phyloP scores from a whole-genome alignment of 306 rosid species.

The Ceratonia siliqua region DNA sequence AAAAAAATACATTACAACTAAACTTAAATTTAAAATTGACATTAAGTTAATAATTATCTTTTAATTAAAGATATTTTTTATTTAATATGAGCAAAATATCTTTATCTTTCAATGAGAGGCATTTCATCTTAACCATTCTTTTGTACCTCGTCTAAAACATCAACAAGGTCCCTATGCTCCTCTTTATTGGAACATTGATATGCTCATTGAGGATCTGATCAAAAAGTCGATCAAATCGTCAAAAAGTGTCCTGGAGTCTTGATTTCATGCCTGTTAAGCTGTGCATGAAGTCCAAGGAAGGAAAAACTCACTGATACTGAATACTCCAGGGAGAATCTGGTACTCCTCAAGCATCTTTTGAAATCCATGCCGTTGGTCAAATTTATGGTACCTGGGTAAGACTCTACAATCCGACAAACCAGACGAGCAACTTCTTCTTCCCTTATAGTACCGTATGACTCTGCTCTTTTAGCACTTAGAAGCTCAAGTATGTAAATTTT shows the following conservation, averaged over 20 bases:
- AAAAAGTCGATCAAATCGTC: conserved; percentile 52
- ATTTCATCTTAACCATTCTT: conserved; percentile 35
- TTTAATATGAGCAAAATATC: too few species aligned
- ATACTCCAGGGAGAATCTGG: too few species aligned
- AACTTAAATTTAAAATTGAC: too few species aligned
- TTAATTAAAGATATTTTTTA: too few species aligned
- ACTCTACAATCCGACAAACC: conserved; percentile 37
- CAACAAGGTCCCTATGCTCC: conserved; percentile 61
- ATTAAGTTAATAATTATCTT: too few species aligned
- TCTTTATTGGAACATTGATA: conserved; percentile 33
- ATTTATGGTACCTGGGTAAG: conserved; percentile 43
- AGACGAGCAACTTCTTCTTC: conserved; percentile 60
- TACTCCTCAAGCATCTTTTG: conserved; percentile 63
- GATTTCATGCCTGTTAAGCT: conserved; percentile 65
- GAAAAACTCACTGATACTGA: too few species aligned
- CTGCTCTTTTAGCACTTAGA: conserved; percentile 54
- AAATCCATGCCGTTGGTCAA: conserved; percentile 50
- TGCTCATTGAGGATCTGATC: conserved; percentile 65
- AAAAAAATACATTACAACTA: too few species aligned
- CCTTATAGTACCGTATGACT: conserved; percentile 44
- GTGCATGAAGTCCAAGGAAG: too few species aligned
- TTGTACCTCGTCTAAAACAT: conserved; percentile 61
- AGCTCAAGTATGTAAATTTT: conserved; percentile 67
- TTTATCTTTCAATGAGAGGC: too few species aligned
- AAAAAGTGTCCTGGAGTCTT: conserved; percentile 47